Evolutionary conservation across 176 grass and related monocot genomes (phyloP), one percentile per base, ranked within the genome.

Genomic region (Canna indica): DNA sequence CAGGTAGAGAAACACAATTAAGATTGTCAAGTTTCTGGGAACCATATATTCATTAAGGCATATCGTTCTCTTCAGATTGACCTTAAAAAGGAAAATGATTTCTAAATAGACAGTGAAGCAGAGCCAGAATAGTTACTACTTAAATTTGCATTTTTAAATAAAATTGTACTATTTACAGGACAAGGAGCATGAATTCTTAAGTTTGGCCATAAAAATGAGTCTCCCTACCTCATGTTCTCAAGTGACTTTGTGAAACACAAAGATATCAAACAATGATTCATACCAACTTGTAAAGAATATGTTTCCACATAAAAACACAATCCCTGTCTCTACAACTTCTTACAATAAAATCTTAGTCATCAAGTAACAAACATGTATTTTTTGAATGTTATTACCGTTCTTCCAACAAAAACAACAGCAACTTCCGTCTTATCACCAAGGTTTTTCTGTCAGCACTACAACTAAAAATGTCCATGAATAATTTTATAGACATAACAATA

Each of bases 351-450:
- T 0, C 47, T 9, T 25, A 24, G 1, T 24, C 50, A 54, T 5
- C 0, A 54, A 54, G 17, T 54, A 54, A 54, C 3, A 54, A 54
- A n/a, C 50, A 54, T 16, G 50, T 20, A 54, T 16, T 32, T 34
- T 2, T 63, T 44, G 0, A 32, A 63, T 29, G 30, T 1, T 17
- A 36, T 67, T 84, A 96, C 91, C 88, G 86, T 86, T 58, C 80
- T 86, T 41, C 88, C 85, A 78, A 96, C 72, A 69, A 91, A 96
- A 77, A 96, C 76, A 81, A 96, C 29, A 6, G 83, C 91, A 76
- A 91, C 73, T 80, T 88, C 91, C 65, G 76, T 70, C 73, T 78
- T 80, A 44, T 71, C 75, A 65, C 68, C 65, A 56, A 29, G 47
- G 54, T 56, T 83, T 47, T 84, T 71, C 50, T 25, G 73, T 71